Percentiles rank a stretch among this genome's conserved stretches.
Conservation (phyloP, 345 rosid species). For the Dovyalis caffra region DNA sequence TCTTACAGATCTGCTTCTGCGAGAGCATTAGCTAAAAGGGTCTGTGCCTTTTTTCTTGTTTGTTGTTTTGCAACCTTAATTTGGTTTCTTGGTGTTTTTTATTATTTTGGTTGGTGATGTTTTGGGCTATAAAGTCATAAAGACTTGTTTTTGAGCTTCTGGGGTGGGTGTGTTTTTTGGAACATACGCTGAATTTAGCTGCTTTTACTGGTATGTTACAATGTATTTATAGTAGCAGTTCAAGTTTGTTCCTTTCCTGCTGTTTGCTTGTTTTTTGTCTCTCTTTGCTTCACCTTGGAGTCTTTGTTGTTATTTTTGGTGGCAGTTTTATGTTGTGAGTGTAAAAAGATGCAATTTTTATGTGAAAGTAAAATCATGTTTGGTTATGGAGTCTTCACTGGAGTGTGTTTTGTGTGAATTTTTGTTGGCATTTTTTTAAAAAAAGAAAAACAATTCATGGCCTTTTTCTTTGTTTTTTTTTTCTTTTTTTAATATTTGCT, state of each 20-base stretch:
- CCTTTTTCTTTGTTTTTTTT: background rate
- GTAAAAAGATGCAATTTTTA: background rate
- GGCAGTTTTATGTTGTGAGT: background rate
- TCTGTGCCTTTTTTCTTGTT: background rate
- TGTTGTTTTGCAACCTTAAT: background rate
- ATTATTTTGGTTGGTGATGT: background rate
- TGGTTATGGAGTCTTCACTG: background rate
- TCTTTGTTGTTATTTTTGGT: background rate
- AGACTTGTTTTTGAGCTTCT: background rate
- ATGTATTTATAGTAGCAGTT: background rate
- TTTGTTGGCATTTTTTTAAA: background rate
- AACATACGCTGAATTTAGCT: background rate
- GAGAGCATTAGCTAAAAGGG: background rate
- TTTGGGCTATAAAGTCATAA: background rate
- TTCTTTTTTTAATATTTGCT: background rate
- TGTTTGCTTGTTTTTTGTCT: background rate
- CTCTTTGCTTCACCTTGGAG: background rate
- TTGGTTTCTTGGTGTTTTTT: background rate
- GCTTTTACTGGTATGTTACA: background rate
- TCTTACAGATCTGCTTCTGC: conserved; percentile 13
- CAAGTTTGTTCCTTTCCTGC: conserved; percentile 9
- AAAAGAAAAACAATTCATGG: background rate
- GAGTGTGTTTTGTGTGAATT: background rate
- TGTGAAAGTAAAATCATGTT: background rate
- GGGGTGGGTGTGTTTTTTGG: background rate